Evolutionary conservation across 2,329 filamentous ascomycete species (phyloP), one percentile per base, ranked within the genome.

Genomic region (Colletotrichum sp.): DNA sequence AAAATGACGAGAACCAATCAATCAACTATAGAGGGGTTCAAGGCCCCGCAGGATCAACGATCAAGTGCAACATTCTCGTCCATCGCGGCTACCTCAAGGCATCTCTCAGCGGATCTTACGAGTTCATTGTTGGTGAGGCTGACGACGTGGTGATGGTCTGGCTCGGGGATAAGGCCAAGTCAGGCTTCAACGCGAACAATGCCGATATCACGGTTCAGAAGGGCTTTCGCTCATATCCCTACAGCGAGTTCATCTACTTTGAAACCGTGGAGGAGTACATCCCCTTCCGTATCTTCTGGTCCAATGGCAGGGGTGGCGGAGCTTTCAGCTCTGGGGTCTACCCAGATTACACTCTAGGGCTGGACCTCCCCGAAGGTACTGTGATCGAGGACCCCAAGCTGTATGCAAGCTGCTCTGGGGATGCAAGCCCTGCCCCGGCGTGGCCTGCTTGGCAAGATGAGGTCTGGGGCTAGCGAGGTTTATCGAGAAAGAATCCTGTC

Each of bases 81-180:
- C 69, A 75, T 26, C 68, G 73, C 32, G 73, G 73, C 38, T 75
- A 55, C 64, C 30, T 75, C 26, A 61, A 64, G 18, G 48, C 64
- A 8, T 32, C 52, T 7, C 15, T 28, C 18, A 15, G n/a, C 15
- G 73, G 73, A 24, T 36, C 28, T 15, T 72, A 75, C 43, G 58
- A 34, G 21, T 32, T 70, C 43, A 15, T 32, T 9, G 28, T 75
- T 8, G 13, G 16, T 12, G 24, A 68, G 30, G 18, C 58, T 6
- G 63, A 75, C 21, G 68, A 75, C 21, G 36, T 71, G 4, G 15
- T 67, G 21, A 61, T 68, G 34, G 38, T 72, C 57, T 75, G 73
- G 73, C 16, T 66, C 3, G 63, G 68, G 8, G 24, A 48, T 21
- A 28, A 48, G 24, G 68, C 69, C 24, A 12, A 43, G 36, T 55